These are phyloP conservation scores for Colletotrichum noveboracense DNA, from an alignment of 2,329 filamentous ascomycete species.

Conservation along the genomic window DNA sequence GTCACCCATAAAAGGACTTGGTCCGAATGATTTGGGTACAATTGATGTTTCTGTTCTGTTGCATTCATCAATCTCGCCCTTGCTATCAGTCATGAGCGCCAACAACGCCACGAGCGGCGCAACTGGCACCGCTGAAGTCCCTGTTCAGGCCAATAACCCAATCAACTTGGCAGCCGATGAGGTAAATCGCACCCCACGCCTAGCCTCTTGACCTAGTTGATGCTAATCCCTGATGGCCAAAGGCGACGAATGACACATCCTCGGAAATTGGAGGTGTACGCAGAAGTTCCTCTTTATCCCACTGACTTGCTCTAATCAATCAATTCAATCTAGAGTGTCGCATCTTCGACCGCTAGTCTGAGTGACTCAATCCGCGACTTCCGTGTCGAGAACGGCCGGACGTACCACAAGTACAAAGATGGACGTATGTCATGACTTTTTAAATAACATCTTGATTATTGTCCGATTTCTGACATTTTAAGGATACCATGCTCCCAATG, in stretches of 20 bases:
- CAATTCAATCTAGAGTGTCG: not conserved
- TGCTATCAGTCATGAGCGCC: not conserved
- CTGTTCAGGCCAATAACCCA: not conserved
- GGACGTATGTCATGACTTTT: not conserved
- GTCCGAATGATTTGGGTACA: not conserved
- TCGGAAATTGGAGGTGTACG: not conserved
- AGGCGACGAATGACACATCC: not conserved
- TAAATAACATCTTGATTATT: not conserved
- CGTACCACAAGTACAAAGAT: constrained; percentile 5
- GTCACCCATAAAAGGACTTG: not conserved
- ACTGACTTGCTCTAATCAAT: not conserved
- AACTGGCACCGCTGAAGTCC: not conserved
- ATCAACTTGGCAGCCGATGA: not conserved
- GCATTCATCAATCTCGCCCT: not conserved
- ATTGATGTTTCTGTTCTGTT: not conserved
- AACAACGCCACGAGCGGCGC: not conserved
- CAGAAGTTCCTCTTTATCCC: not conserved
- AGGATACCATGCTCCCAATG: constrained; percentile 15
- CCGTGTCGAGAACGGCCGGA: not conserved
- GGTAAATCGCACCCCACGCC: not conserved
- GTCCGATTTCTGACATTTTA: not conserved
- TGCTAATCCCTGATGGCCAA: not conserved
- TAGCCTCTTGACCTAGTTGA: not conserved
- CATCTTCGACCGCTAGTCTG: constrained; percentile 25
- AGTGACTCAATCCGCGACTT: constrained; percentile 32